phyloP scores from a whole-genome alignment of 139 green algal genomes.

The Asterochloris sp. region DNA sequence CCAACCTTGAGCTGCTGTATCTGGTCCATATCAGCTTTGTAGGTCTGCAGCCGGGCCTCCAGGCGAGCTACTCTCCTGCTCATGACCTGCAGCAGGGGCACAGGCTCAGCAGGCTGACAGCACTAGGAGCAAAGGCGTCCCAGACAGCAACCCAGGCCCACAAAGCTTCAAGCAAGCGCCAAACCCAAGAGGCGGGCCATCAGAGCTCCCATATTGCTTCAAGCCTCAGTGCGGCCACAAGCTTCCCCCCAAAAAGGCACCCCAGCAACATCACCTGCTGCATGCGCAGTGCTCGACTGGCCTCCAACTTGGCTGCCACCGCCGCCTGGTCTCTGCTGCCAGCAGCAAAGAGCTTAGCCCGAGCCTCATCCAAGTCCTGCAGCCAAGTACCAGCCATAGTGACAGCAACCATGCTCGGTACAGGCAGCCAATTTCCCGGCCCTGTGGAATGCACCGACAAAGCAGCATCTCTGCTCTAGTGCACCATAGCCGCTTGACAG shows the following conservation, averaged over 20 bases:
- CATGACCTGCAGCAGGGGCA: not conserved
- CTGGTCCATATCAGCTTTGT: conserved; percentile 4
- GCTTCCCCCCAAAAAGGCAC: not conserved
- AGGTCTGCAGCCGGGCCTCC: not conserved
- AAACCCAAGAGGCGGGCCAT: not conserved
- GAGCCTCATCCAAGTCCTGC: no score
- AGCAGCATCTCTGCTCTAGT: no score
- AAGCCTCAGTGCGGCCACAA: not conserved
- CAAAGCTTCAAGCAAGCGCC: not conserved
- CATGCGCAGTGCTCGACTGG: no score
- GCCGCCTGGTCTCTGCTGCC: no score
- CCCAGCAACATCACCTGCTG: no score
- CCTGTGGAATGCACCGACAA: no score
- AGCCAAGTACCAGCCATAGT: no score
- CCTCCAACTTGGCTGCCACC: no score
- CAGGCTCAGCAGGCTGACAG: not conserved
- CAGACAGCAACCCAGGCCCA: not conserved
- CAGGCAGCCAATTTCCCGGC: no score
- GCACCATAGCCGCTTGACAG: no score
- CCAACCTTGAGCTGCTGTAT: conserved; percentile 6
- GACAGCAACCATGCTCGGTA: no score
- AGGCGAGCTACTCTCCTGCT: not conserved
- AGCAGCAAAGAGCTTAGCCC: no score
- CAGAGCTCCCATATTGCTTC: not conserved
- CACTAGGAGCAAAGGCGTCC: not conserved